Evolutionary conservation across 2,329 filamentous ascomycete genomes (phyloP).

Genomic region (Diplodia mutila): DNA sequence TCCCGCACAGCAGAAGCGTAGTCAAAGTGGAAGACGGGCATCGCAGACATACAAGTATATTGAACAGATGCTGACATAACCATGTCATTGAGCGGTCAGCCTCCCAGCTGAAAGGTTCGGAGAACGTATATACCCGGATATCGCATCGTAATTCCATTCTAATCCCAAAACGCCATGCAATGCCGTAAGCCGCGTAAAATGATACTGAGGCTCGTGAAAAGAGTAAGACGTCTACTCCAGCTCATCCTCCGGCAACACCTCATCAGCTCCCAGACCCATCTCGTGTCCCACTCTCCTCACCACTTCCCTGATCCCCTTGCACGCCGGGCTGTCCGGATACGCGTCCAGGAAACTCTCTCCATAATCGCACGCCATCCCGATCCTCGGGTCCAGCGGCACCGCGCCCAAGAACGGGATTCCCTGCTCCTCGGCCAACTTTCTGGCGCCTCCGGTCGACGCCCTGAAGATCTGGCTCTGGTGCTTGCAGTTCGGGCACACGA

Average conservation of each 20-base stretch:
- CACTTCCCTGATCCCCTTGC: constrained; percentile 76
- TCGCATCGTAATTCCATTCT: neutral
- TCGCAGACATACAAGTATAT: neutral
- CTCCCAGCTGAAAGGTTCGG: neutral
- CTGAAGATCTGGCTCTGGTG: constrained; percentile 82
- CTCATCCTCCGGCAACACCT: constrained; percentile 33
- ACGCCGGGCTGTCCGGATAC: constrained; percentile 91
- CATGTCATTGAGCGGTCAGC: neutral
- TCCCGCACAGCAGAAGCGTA: neutral
- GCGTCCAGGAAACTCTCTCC: constrained; percentile 96
- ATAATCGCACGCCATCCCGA: constrained; percentile 95
- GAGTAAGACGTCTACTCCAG: neutral
- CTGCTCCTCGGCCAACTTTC: constrained; percentile 80
- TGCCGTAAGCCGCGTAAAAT: neutral
- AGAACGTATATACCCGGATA: constrained; percentile 7
- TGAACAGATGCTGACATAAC: no score
- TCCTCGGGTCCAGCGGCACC: constrained; percentile 89
- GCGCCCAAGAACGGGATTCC: constrained; percentile 84
- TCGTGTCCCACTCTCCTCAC: constrained; percentile 69
- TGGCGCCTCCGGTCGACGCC: constrained; percentile 86
- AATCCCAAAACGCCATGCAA: constrained; percentile 1
- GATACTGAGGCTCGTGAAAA: neutral
- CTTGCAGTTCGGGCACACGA: constrained; percentile 91
- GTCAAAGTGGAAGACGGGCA: neutral
- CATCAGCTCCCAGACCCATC: constrained; percentile 37